phyloP scores from a whole-genome alignment of 768 basidiomycete species.

The Russula sp. region DNA sequence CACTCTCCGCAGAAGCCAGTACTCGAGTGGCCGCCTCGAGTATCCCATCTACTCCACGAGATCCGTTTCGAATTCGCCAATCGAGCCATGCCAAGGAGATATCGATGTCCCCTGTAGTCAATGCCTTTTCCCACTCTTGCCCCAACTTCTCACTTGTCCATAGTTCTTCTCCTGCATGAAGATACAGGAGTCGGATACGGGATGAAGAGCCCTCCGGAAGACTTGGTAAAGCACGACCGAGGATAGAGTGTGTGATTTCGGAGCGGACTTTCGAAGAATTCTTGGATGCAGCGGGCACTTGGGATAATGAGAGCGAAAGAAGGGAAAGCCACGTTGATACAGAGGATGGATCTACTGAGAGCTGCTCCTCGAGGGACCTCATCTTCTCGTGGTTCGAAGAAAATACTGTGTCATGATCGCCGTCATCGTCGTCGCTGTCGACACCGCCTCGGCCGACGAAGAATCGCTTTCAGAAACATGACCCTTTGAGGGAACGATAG shows the following conservation, averaged over 20 bases:
- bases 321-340: conserved; percentile 61
- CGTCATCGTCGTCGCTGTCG: conserved; percentile 22
- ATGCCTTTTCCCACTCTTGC: conserved; percentile 68
- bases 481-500: conserved; percentile 41
- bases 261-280: conserved; percentile 65
- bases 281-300: conserved; percentile 60
- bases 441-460: conserved; percentile 29
- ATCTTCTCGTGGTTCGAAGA: conserved; percentile 56
- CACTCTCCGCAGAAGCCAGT: conserved; percentile 45
- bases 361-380: conserved; percentile 54
- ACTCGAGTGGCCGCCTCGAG: conserved; percentile 51
- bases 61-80: conserved; percentile 58
- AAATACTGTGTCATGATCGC: conserved; percentile 4
- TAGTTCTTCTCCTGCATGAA: conserved; percentile 69
- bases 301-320: conserved; percentile 58
- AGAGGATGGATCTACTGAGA: conserved; percentile 52
- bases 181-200: conserved; percentile 56
- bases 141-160: conserved; percentile 57
- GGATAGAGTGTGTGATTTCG: conserved; percentile 66
- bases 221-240: conserved; percentile 59
- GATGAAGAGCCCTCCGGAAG: conserved; percentile 54
- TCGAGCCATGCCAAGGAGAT: conserved; percentile 81
- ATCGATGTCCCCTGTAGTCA: conserved; percentile 50
- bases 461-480: conserved; percentile 40
- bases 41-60: conserved; percentile 50